Conservation (phyloP, 23 red algal genomes). For the Agarophyton chilense region DNA sequence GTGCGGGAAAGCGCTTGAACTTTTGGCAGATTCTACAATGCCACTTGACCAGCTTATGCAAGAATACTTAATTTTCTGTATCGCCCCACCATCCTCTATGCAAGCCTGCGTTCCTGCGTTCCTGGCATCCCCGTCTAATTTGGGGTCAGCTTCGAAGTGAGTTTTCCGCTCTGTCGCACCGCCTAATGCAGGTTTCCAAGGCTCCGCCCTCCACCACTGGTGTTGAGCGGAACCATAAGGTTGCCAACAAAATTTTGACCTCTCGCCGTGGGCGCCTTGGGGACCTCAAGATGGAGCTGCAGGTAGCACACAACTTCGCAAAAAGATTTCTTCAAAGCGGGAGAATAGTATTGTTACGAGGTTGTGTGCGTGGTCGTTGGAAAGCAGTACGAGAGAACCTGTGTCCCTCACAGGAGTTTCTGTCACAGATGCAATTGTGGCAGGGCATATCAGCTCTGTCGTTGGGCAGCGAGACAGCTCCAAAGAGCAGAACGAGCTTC, state of each 20-base stretch:
- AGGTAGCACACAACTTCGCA: background rate
- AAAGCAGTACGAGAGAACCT: too few species aligned
- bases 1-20: background rate
- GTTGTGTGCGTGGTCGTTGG: too few species aligned
- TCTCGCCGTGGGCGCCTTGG: background rate
- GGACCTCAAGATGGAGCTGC: background rate
- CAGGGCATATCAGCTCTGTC: too few species aligned
- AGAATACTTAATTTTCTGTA: background rate
- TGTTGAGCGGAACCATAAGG: background rate
- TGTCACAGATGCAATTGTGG: too few species aligned
- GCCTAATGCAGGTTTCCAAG: background rate
- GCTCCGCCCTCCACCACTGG: background rate
- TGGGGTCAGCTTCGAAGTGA: background rate
- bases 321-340: too few species aligned
- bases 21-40: background rate
- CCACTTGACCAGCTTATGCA: background rate
- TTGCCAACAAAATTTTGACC: background rate
- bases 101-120: background rate
- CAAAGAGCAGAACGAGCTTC: too few species aligned
- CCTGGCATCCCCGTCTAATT: background rate
- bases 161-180: background rate
- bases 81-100: background rate
- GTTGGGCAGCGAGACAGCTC: too few species aligned
- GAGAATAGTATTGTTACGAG: too few species aligned
- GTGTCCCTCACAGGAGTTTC: too few species aligned